Percentiles rank a stretch among this genome's conserved stretches.
Evolutionary conservation across 2,329 filamentous ascomycete species (phyloP).

Genomic region (Botrytis tulipae): DNA sequence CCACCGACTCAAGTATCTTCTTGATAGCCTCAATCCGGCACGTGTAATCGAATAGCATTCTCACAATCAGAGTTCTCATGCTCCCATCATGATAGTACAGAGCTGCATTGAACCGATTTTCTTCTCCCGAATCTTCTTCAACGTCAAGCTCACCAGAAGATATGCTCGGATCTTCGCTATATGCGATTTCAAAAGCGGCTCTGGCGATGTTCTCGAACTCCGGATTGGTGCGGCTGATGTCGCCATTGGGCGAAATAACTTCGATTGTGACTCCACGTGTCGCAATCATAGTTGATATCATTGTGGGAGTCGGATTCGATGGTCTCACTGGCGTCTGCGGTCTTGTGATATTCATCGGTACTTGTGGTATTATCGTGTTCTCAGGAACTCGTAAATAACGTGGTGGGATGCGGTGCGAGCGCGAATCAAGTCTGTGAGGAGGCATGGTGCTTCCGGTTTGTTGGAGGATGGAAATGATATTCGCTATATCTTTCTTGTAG

Average conservation of each 20-base stretch:
- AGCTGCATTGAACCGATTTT: not conserved
- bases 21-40: not conserved
- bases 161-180: not conserved
- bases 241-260: not conserved
- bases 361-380: not conserved
- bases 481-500: not conserved
- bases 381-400: too few relatives aligned
- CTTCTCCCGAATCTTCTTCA: not conserved
- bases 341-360: not conserved
- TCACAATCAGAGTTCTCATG: not conserved
- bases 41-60: too few relatives aligned
- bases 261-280: not conserved
- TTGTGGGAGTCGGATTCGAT: too few relatives aligned
- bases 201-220: not conserved
- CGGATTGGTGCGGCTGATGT: not conserved
- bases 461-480: not conserved
- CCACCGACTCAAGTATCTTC: rapidly evolving
- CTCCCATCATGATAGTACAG: not conserved
- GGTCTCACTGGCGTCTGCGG: not conserved
- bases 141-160: not conserved
- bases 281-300: not conserved
- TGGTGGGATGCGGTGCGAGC: not conserved
- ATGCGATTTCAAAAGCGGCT: not conserved
- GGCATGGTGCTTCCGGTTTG: not conserved
- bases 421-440: not conserved